Conservation (phyloP, 306 rosid species). For the Glycine tomentella region DNA sequence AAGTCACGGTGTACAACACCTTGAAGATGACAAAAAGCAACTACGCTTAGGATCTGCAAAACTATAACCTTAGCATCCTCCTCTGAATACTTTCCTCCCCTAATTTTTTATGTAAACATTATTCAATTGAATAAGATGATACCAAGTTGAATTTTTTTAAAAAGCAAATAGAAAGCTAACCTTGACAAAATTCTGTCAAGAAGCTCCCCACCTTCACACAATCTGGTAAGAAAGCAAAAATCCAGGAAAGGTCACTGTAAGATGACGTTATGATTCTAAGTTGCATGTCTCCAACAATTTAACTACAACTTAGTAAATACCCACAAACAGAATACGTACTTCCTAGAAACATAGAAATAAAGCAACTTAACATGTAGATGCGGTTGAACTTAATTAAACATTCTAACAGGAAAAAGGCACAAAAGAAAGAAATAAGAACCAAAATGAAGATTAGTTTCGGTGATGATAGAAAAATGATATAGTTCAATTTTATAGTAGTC, state of each 20-base stretch:
- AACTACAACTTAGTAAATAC: constrained; percentile 30
- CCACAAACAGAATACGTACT: constrained; percentile 1
- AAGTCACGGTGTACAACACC: constrained; percentile 99
- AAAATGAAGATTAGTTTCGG: constrained; percentile 32
- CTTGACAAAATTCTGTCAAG: constrained; percentile 94
- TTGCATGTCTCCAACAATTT: constrained; percentile 38
- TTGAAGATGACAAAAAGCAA: constrained; percentile 98
- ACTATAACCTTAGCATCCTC: constrained; percentile 89
- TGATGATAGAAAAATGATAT: neutral
- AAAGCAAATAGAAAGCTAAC: constrained; percentile 49
- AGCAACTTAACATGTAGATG: constrained; percentile 17
- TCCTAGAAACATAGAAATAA: constrained; percentile 20
- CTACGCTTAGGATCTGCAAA: constrained; percentile 89
- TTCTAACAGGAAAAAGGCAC: constrained; percentile 8
- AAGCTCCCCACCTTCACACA: constrained; percentile 99
- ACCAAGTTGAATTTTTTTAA: neutral
- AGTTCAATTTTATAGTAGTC: constrained; percentile 25
- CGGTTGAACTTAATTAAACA: constrained; percentile 6
- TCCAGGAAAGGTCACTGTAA: constrained; percentile 34
- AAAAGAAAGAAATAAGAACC: neutral
- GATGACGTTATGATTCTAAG: constrained; percentile 44
- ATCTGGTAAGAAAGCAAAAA: constrained; percentile 63
- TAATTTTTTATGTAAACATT: constrained; percentile 45
- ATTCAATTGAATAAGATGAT: constrained; percentile 36
- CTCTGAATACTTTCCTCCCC: constrained; percentile 96